phyloP scores from a whole-genome alignment of 768 basidiomycete genomes.

The Flagelloscypha sp. region DNA sequence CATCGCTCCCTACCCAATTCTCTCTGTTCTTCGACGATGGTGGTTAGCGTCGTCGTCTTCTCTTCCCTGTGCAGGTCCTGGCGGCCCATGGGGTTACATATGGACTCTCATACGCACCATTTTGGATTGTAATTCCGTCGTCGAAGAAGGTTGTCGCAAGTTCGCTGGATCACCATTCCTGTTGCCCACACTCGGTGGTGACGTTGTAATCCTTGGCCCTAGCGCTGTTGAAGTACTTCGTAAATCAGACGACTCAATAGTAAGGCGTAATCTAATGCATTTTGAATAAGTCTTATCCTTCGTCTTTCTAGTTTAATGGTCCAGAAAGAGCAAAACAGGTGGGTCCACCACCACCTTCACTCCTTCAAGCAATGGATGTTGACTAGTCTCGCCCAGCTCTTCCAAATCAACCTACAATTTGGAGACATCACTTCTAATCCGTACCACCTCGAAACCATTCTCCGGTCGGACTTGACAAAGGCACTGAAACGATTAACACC shows the following conservation, averaged over 20 bases:
- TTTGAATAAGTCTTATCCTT: no score
- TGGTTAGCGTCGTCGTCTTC: no score
- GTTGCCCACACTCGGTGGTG: slow-evolving; percentile 12
- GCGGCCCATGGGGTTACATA: slow-evolving; percentile 12
- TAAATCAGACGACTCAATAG: slow-evolving; percentile 11
- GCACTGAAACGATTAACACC: slow-evolving; percentile 9
- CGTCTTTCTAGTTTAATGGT: no score
- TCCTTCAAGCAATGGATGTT: no score
- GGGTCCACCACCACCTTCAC: no score
- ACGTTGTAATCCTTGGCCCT: slow-evolving; percentile 10
- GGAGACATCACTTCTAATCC: slow-evolving; percentile 8
- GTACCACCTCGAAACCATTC: slow-evolving; percentile 9
- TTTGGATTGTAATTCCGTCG: slow-evolving; percentile 6
- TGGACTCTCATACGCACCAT: slow-evolving; percentile 10
- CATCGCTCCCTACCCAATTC: no score
- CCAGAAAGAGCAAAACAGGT: no score
- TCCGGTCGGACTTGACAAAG: slow-evolving; percentile 12
- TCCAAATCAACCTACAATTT: slow-evolving; percentile 8
- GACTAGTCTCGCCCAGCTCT: slow-evolving; percentile 1
- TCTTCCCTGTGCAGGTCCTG: slow-evolving; percentile 11
- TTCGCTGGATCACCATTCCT: slow-evolving; percentile 12
- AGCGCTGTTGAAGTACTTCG: slow-evolving; percentile 11
- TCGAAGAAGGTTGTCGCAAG: slow-evolving; percentile 10
- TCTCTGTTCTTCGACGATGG: no score
- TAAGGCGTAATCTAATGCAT: slow-evolving; percentile 7